These are phyloP conservation scores for Candida buenavistaensis DNA, from an alignment of 1,139 yeast genomes.

Conservation along the genomic window DNA sequence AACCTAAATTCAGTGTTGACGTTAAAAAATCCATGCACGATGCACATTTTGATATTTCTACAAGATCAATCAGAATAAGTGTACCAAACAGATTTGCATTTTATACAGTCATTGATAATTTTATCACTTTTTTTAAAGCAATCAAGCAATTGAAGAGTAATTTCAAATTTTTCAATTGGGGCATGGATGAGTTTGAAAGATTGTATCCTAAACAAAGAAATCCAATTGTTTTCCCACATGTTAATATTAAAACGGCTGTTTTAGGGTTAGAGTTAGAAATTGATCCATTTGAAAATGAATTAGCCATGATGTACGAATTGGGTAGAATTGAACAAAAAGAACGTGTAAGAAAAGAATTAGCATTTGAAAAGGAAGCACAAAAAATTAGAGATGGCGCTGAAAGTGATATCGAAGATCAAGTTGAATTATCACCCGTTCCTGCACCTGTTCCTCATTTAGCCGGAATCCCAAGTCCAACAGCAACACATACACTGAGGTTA, in stretches of 20 bases:
- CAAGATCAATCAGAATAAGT: conserved; percentile 33
- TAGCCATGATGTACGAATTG: conserved; percentile 37
- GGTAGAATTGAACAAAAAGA: conserved; percentile 39
- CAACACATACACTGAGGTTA: neutral
- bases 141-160: conserved; percentile 55
- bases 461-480: neutral
- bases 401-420: conserved; percentile 20
- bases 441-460: conserved; percentile 9
- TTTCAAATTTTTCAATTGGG: conserved; percentile 40
- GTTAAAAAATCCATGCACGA: conserved; percentile 20
- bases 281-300: conserved; percentile 46
- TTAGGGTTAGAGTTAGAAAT: conserved; percentile 41
- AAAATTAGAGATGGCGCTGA: conserved; percentile 16
- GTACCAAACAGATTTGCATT: conserved; percentile 66
- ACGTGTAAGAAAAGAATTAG: conserved; percentile 28
- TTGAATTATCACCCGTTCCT: conserved; percentile 14
- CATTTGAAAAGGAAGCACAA: conserved; percentile 30
- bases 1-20: conserved; percentile 32
- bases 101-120: conserved; percentile 65
- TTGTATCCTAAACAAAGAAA: conserved; percentile 34
- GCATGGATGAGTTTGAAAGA: conserved; percentile 37
- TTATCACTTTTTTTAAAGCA: conserved; percentile 61
- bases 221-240: conserved; percentile 31
- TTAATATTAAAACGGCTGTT: conserved; percentile 29
- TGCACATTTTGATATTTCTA: conserved; percentile 21